Base-by-base conservation (phyloP, 441 rosid genomes). In the Pelargonium cotyledonis region DNA sequence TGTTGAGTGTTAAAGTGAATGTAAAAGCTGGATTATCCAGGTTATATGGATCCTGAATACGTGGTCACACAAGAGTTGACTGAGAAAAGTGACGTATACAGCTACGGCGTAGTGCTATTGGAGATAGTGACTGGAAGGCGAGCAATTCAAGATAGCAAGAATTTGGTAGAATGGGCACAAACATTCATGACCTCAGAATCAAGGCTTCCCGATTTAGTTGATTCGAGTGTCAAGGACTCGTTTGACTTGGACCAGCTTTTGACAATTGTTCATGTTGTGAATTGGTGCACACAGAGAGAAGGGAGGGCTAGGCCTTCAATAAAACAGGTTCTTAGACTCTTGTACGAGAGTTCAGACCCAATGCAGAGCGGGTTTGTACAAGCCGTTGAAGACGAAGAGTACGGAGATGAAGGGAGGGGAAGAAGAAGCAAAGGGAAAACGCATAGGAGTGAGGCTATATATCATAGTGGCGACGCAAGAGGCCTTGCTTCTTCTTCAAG, bases 21-120 rank as follows among this genome's bases (percentile, higher is more conserved):
- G 55, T 65, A 43, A 71, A 40, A 63, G 23, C 53, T 55, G 6
- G 66, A 55, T 67, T 47, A 16, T 80, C 70, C 93, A 94, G 99
- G 97, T 75, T 91, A 91, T 66, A 89, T 95, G 89, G 97, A 95
- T 80, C 99, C 97, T 31, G 97, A 91, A 78, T 91, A 91, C 49
- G 84, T 88, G 70, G 80, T 87, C 73, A 87, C 94, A 31, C 96
- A 86, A 72, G 90, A 95, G 77, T 90, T 92, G 70, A 95, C 92
- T 0, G 90, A 95, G 85, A 95, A 90, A 79, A 95, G 98, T 67
- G 98, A 95, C 75, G 78, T 92, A n/a, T 95, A 95, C 76, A 90
- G 99, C 83, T 92, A 83, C 1, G 99, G 99, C 15, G 97, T 95
- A 35, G 75, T 95, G 49, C 79, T 95, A 69, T 69, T 95, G 68